Base-by-base conservation (phyloP, 768 basidiomycete species). In the Russula sp. region DNA sequence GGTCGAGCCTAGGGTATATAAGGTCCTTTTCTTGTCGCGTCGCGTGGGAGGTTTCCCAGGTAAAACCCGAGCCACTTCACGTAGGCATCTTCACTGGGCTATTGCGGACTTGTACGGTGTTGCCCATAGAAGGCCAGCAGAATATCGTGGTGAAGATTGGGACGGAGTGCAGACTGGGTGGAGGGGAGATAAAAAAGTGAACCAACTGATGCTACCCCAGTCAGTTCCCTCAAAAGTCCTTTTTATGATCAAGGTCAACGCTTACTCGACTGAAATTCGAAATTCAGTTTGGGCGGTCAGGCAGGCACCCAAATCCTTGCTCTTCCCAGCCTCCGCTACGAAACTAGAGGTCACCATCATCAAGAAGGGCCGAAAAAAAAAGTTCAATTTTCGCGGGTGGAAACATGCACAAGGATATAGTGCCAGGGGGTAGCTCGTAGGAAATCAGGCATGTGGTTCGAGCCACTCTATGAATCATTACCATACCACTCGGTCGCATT, bases 321-420 rank as follows among this genome's bases (percentile, higher is more conserved):
- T 52, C 22, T 59, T 59, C 5, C 58, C 58, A 1, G 58, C 52
- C n/a, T 50, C 58, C 42, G 58, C 58, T 59, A 36, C 16, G 3
- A 43, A 36, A 18, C 29, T 29, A 7, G 25, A 58, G n/a, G 13
- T 32, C n/a, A n/a, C n/a, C n/a, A n/a, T n/a, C n/a, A n/a, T n/a
- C n/a, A n/a, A n/a, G n/a, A n/a, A n/a, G n/a, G n/a, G n/a, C n/a
- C n/a, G n/a, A n/a, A n/a, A n/a, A n/a, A n/a, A n/a, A n/a, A n/a
- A n/a, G n/a, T n/a, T n/a, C n/a, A n/a, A n/a, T n/a, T n/a, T n/a
- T n/a, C n/a, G n/a, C n/a, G n/a, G n/a, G n/a, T n/a, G n/a, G n/a
- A n/a, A n/a, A n/a, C n/a, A n/a, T n/a, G n/a, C n/a, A n/a, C n/a
- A n/a, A n/a, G n/a, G n/a, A n/a, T n/a, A n/a, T n/a, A n/a, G n/a